Base-by-base conservation (phyloP, 2,329 filamentous ascomycete species). In the Atkinsonella texensis region DNA sequence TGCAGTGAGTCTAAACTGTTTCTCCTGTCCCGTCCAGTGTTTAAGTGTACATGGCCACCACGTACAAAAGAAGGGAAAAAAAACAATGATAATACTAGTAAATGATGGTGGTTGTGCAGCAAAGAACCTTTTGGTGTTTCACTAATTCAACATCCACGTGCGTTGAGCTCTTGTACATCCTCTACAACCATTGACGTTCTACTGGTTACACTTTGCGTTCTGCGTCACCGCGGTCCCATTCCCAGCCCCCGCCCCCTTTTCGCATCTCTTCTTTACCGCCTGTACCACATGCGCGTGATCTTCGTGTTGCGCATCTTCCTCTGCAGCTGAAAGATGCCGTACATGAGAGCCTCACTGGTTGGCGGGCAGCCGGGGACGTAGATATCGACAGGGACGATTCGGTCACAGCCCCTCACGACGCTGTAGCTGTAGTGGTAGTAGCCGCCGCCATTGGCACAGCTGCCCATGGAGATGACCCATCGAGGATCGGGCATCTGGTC, bases 401-500 rank as follows among this genome's bases (percentile, higher is more conserved):
- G 72, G 68, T 89, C 86, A 61, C 84, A 87, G 7, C 85, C 85
- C 52, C 86, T 76, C 44, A 84, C 81, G 42, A 89, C 86, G 58
- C 76, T 81, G 71, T 91, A 91, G 68, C 82, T 86, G 72, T 91
- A 90, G 70, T 91, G 87, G 68, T 91, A 90, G 72, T 91, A 91
- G 50, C 87, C 87, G 55, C 87, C 87, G 49, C 87, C 87, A 68
- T 90, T 90, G 54, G 87, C 87, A 67, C 87, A 91, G 62, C 82
- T 87, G 12, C 87, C 87, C 87, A 91, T 91, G 60, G 82, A 87
- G 62, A 81, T 68, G 60, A 91, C 88, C 88, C 88, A 95, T 64
- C 85, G 79, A 17, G 89, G 89, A 33, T 95, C 89, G 32, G 89
- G 88, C 89, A 95, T 95, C 75, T 95, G 89, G 69, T 95, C 89